Evolutionary conservation across 805 yeast species (phyloP), one percentile per base, ranked within the genome.

Genomic region (Yamadazyma takamatsuzukensis): DNA sequence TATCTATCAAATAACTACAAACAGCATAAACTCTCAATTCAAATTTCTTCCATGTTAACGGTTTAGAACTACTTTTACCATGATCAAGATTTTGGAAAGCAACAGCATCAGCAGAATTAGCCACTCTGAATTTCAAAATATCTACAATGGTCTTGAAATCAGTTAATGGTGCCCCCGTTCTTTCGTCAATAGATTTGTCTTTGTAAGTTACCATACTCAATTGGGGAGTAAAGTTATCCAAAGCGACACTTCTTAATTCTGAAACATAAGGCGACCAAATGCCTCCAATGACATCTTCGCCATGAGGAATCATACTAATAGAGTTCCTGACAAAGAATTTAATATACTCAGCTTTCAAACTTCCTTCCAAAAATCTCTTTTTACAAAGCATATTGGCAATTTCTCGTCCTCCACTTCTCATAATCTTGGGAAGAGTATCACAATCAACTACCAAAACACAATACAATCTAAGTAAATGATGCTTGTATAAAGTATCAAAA

Each of bases 341-440:
- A 33, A 88, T 87, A 56, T 78, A 89, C 17, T 76, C 80, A 0
- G 95, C 80, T n/a, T 76, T 70, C 15, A 93, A 61, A n/a, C 73
- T 67, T 2, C 97, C 97, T 43, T 78, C 83, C 25, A 79, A 66
- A 51, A 88, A 88, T 44, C 76, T 73, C 43, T 80, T 76, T 49
- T 80, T 85, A 59, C 84, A 87, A 48, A 79, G 72, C 83, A 79
- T 85, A 46, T 89, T 93, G 0, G 97, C 97, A 41, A 93, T 83
- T 47, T 93, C 97, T 14, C 86, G 69, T 6, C 96, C 81, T 15
- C 96, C 96, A 55, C 85, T 78, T 45, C 93, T 67, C 49, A 78
- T 67, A 19, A 94, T 81, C 50, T 95, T 75, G 3, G 98, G 96
- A 16, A 93, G 64, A 0, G 88, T 70, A 37, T 85, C 85, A 15